These are phyloP conservation scores for Coelastrella sp. DNA, from an alignment of 139 green algal genomes.

Conservation along the genomic window DNA sequence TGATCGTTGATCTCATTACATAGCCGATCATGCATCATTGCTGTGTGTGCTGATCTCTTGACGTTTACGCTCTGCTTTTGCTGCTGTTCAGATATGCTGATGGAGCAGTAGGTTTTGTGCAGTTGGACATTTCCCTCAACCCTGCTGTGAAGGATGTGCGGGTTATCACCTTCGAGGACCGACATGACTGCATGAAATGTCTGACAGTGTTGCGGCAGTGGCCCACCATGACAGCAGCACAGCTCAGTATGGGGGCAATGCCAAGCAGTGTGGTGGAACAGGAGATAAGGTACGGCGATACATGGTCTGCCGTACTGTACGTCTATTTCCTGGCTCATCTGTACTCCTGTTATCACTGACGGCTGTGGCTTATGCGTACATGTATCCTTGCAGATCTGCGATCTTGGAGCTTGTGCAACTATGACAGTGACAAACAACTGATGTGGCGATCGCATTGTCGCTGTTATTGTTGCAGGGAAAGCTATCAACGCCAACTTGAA, in stretches of 20 bases:
- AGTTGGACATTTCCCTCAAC: conserved; percentile 56
- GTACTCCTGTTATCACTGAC: too few relatives aligned
- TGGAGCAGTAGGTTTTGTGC: conserved; percentile 62
- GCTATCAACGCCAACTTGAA: background rate
- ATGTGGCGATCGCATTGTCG: background rate
- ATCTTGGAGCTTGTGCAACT: too few relatives aligned
- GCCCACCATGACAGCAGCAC: conserved; percentile 39
- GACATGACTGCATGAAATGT: conserved; percentile 60
- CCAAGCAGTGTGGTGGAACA: conserved; percentile 35
- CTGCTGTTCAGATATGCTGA: conserved; percentile 51
- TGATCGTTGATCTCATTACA: too few relatives aligned
- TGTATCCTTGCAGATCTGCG: too few relatives aligned
- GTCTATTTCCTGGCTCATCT: too few relatives aligned
- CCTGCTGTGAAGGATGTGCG: conserved; percentile 52
- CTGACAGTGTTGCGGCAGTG: conserved; percentile 57
- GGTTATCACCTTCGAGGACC: conserved; percentile 68
- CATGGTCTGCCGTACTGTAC: too few relatives aligned
- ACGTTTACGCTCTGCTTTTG: background rate
- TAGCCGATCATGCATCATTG: too few relatives aligned
- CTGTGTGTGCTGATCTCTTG: too few relatives aligned
- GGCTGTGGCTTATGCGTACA: too few relatives aligned
- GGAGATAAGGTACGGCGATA: conserved; percentile 43
- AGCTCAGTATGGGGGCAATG: conserved; percentile 53
- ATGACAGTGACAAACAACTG: too few relatives aligned
- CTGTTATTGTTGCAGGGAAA: background rate